Conservation (phyloP, 1,284 basidiomycete species). For the Vanrija humicola region DNA sequence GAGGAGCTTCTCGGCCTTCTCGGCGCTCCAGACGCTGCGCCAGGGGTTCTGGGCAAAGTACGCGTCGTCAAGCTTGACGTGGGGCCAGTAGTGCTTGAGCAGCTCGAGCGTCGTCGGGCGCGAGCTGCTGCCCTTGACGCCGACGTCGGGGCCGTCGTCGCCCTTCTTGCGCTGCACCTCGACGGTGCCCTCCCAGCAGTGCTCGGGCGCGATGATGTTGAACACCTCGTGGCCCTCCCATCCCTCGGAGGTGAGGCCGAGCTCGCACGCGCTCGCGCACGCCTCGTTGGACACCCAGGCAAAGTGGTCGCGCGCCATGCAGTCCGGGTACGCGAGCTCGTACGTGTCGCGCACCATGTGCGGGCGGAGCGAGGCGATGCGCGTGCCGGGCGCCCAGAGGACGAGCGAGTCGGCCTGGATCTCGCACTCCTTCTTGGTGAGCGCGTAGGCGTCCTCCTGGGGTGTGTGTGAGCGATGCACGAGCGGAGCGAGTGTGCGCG, state of each 20-base stretch:
- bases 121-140: slow-evolving; percentile 2
- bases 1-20: slow-evolving; percentile 44
- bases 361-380: slow-evolving; percentile 47
- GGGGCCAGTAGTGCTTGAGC: slow-evolving; percentile 11
- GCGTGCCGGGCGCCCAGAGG: slow-evolving; percentile 27
- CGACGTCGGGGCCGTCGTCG: slow-evolving; percentile 10
- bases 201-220: slow-evolving; percentile 39
- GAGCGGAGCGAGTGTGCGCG: no score
- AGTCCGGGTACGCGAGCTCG: slow-evolving; percentile 6
- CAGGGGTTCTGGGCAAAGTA: slow-evolving; percentile 23
- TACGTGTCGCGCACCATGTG: slow-evolving; percentile 33
- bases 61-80: slow-evolving; percentile 20
- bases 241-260: slow-evolving; percentile 33
- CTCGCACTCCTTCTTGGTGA: slow-evolving; percentile 46
- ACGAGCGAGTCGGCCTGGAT: slow-evolving; percentile 41
- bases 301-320: slow-evolving; percentile 33
- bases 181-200: slow-evolving; percentile 23
- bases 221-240: slow-evolving; percentile 47
- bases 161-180: slow-evolving; percentile 8
- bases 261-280: slow-evolving; percentile 36
- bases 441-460: slow-evolving; percentile 39
- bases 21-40: slow-evolving; percentile 35
- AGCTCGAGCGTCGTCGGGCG: slow-evolving; percentile 21
- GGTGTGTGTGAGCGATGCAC: background rate
- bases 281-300: slow-evolving; percentile 35